Evolutionary conservation across 225 moss, liverwort and hornwort species (phyloP).

Genomic region (Pseudoscleropodium purum): DNA sequence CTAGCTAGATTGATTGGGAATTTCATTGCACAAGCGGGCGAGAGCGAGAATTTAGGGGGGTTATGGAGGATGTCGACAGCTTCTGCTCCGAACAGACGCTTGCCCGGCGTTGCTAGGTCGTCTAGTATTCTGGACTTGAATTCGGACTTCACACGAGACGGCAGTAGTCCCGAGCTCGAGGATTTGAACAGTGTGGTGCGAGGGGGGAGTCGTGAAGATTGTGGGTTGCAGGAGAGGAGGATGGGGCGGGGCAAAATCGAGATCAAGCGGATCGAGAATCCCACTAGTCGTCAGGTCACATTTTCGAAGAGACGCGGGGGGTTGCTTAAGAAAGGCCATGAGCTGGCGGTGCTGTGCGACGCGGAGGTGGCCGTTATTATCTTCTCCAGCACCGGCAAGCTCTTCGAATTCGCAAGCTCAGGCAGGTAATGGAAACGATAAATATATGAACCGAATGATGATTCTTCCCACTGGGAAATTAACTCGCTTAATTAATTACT

Average conservation of each 20-base stretch:
- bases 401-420: conserved; percentile 45
- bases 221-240: not conserved
- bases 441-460: not conserved
- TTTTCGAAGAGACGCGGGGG: conserved; percentile 46
- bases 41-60: not conserved
- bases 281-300: conserved; percentile 48
- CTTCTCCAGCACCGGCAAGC: conserved; percentile 39
- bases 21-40: not conserved
- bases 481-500: too few relatives aligned
- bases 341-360: conserved; percentile 46
- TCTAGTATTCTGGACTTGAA: not conserved
- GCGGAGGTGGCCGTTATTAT: conserved; percentile 43
- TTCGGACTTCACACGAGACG: not conserved
- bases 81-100: conserved; percentile 21
- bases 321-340: conserved; percentile 45
- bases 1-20: not conserved
- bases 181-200: conserved; percentile 7
- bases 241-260: conserved; percentile 56
- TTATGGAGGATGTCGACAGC: conserved; percentile 44
- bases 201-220: not conserved
- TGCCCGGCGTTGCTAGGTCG: not conserved
- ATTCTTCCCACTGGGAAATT: not conserved
- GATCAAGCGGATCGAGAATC: conserved; percentile 52
- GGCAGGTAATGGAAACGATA: conserved; percentile 19
- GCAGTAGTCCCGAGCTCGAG: not conserved